Conservation (phyloP, 164 flowering plant genomes). For the Aristolochia fimbriata region DNA sequence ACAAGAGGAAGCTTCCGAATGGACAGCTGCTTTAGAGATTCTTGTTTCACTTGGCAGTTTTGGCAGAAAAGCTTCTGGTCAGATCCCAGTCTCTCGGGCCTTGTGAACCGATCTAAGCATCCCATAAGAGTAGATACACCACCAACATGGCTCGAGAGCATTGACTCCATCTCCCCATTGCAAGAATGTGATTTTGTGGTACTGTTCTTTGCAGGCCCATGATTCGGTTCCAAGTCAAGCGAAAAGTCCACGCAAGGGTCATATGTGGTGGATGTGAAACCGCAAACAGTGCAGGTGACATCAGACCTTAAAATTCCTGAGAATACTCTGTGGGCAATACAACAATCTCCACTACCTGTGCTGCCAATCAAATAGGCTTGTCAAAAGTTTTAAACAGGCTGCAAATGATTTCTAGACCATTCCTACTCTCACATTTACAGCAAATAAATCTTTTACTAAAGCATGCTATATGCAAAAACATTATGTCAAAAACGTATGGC, state of each 20-base stretch:
- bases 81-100: constrained; percentile 72
- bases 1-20: constrained; percentile 80
- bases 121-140: constrained; percentile 60
- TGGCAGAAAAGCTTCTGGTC: constrained; percentile 86
- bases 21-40: constrained; percentile 89
- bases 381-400: constrained; percentile 1
- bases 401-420: too few relatives aligned
- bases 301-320: constrained; percentile 69
- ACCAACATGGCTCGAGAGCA: constrained; percentile 24
- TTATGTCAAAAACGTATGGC: too few relatives aligned
- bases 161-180: constrained; percentile 36
- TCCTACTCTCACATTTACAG: too few relatives aligned
- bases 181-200: constrained; percentile 35
- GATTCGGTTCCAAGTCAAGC: constrained; percentile 64
- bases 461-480: too few relatives aligned
- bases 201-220: constrained; percentile 28
- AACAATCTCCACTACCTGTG: constrained; percentile 62
- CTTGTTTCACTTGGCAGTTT: constrained; percentile 77
- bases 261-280: constrained; percentile 63
- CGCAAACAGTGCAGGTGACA: constrained; percentile 60
- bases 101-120: constrained; percentile 72
- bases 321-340: constrained; percentile 70
- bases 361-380: constrained; percentile 18
- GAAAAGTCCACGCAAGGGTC: constrained; percentile 72
- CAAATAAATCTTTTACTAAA: too few relatives aligned